phyloP scores from a whole-genome alignment of 169 alveolate species.

The Miamiensis avidus region DNA sequence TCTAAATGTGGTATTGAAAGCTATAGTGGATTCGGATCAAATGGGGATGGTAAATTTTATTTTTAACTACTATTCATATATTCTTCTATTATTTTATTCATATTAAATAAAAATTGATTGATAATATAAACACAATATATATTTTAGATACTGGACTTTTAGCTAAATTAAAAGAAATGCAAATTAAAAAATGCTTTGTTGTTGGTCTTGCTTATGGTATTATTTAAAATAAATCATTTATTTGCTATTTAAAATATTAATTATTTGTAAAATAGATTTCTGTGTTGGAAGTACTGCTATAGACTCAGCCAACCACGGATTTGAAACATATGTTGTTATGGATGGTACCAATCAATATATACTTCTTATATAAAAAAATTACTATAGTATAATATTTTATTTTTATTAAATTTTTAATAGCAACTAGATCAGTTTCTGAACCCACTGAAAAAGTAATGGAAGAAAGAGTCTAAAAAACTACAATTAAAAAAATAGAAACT shows the following conservation, averaged over 20 bases:
- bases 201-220: conserved; percentile 65
- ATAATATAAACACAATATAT: not conserved
- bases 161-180: conserved; percentile 16
- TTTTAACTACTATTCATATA: conserved; percentile 4
- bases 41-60: conserved; percentile 47
- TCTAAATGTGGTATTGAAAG: conserved; percentile 36
- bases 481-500: no score
- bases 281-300: conserved; percentile 77
- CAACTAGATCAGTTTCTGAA: not conserved
- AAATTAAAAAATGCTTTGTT: conserved; percentile 37
- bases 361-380: no score
- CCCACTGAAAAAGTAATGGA: not conserved
- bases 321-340: conserved; percentile 45
- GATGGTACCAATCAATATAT: not conserved
- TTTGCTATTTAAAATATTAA: not conserved
- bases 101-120: no score
- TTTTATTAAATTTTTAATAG: not conserved
- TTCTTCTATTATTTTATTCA: no score
- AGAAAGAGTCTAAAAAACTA: not conserved
- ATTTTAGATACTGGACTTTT: not conserved
- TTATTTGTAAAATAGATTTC: conserved; percentile 37
- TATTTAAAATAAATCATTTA: no score
- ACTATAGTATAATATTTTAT: no score
- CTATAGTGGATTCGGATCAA: conserved; percentile 69
- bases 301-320: conserved; percentile 63